A percentile compares a stretch with the other conserved stretches of the same genome.
phyloP scores from a whole-genome alignment of 306 rosid species.

The Neltuma alba region DNA sequence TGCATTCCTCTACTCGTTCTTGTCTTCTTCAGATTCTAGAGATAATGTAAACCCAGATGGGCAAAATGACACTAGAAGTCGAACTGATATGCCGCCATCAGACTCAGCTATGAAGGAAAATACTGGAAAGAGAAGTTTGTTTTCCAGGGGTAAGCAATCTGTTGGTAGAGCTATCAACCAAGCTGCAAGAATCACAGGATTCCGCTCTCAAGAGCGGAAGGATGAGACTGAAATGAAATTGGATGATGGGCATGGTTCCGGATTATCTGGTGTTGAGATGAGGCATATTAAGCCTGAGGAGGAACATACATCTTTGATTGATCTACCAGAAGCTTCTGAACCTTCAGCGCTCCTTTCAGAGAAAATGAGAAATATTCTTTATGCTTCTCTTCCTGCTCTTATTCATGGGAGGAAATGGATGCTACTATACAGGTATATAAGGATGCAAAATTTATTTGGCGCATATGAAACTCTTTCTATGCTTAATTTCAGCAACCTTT shows the following conservation, averaged over 20 bases:
- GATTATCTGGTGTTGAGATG: slow-evolving; percentile 61
- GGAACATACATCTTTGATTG: slow-evolving; percentile 46
- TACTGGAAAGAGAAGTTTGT: slow-evolving; percentile 62
- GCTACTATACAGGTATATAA: slow-evolving; percentile 72
- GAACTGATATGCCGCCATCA: slow-evolving; percentile 32
- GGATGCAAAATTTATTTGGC: slow-evolving; percentile 29
- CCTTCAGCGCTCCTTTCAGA: slow-evolving; percentile 78
- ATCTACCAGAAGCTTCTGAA: slow-evolving; percentile 68
- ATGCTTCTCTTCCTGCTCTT: slow-evolving; percentile 80
- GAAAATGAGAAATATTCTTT: slow-evolving; percentile 54
- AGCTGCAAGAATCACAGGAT: slow-evolving; percentile 65
- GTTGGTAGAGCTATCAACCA: slow-evolving; percentile 61
- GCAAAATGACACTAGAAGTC: slow-evolving; percentile 45
- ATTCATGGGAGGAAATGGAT: slow-evolving; percentile 94
- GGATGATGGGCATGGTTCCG: slow-evolving; percentile 46
- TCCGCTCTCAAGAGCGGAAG: slow-evolving; percentile 52
- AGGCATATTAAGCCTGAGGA: slow-evolving; percentile 41
- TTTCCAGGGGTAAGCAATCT: slow-evolving; percentile 76
- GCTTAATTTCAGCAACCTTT: slow-evolving; percentile 8
- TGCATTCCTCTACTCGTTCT: slow-evolving; percentile 78
- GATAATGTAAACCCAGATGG: slow-evolving; percentile 45
- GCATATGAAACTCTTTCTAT: neutral
- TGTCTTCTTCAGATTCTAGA: slow-evolving; percentile 60
- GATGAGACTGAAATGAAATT: slow-evolving; percentile 44
- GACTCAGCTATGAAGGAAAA: slow-evolving; percentile 53